phyloP scores from a whole-genome alignment of 805 yeast genomes.

The Candida takata region DNA sequence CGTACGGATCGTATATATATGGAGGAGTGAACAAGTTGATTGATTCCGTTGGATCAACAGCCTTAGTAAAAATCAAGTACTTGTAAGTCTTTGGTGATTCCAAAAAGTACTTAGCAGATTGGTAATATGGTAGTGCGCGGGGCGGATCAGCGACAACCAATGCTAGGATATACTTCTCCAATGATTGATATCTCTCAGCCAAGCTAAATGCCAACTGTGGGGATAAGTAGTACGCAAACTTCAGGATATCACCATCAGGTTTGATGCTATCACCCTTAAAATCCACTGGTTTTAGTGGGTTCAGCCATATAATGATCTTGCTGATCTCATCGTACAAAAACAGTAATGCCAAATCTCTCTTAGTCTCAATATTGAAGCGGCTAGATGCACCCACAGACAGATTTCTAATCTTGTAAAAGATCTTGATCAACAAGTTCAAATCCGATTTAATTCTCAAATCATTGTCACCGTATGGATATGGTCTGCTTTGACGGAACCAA shows the following conservation, averaged over 20 bases:
- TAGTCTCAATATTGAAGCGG: conserved; percentile 27
- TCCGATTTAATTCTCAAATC: conserved; percentile 66
- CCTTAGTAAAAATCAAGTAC: conserved; percentile 28
- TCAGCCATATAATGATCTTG: conserved; percentile 70
- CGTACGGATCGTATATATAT: conserved; percentile 51
- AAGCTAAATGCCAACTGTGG: conserved; percentile 71
- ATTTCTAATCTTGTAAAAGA: conserved; percentile 25
- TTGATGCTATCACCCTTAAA: conserved; percentile 30
- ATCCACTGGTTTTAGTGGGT: conserved; percentile 27
- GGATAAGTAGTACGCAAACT: conserved; percentile 54
- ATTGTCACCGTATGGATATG: conserved; percentile 84
- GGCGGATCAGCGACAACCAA: conserved; percentile 53
- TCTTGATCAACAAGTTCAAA: conserved; percentile 46
- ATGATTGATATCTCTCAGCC: conserved; percentile 47
- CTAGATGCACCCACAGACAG: conserved; percentile 14
- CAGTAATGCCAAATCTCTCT: conserved; percentile 47
- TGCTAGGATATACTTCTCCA: conserved; percentile 30
- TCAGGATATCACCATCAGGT: conserved; percentile 31
- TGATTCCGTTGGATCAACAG: conserved; percentile 76
- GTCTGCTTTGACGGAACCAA: conserved; percentile 64
- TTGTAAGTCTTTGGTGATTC: conserved; percentile 15
- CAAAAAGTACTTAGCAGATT: conserved; percentile 50
- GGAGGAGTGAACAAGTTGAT: conserved; percentile 79
- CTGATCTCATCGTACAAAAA: conserved; percentile 74
- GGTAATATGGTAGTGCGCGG: conserved; percentile 46